A percentile compares a stretch with the other conserved stretches of the same genome.
Conservation (phyloP, 2,329 filamentous ascomycete species). For the Pseudogymnoascus verrucosus region DNA sequence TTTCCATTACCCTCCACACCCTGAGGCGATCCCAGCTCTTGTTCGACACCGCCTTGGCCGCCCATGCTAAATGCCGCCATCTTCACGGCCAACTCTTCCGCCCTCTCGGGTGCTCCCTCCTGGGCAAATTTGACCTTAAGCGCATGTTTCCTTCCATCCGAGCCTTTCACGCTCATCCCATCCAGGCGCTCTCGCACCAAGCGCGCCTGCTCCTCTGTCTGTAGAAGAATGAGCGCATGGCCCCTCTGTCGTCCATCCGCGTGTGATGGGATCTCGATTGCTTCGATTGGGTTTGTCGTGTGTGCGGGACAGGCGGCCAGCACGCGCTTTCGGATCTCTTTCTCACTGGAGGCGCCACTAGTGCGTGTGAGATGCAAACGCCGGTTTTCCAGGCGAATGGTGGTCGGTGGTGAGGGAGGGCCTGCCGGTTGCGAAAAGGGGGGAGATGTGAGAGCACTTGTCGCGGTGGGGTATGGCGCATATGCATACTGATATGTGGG, state of each 20-base stretch:
- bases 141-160: not conserved
- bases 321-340: not conserved
- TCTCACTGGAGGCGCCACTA: constrained; percentile 4
- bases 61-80: not conserved
- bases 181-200: not conserved
- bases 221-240: constrained; percentile 1
- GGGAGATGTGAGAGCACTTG: not conserved
- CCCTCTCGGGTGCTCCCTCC: not conserved
- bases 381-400: not conserved
- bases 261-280: not conserved
- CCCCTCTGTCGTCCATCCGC: not conserved
- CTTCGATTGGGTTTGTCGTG: not conserved
- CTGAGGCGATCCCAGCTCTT: not conserved
- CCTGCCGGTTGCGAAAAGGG: not conserved
- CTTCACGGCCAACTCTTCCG: not conserved
- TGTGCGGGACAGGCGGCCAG: not conserved
- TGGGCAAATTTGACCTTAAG: constrained; percentile 6
- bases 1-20: not conserved
- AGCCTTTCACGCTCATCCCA: constrained; percentile 5
- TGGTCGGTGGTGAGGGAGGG: not conserved
- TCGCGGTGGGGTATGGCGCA: not conserved
- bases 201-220: not conserved
- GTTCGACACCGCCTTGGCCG: not conserved
- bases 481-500: constrained; percentile 7
- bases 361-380: constrained; percentile 1